Base-by-base conservation (phyloP, 306 rosid species). In the Begonia peltatifolia region DNA sequence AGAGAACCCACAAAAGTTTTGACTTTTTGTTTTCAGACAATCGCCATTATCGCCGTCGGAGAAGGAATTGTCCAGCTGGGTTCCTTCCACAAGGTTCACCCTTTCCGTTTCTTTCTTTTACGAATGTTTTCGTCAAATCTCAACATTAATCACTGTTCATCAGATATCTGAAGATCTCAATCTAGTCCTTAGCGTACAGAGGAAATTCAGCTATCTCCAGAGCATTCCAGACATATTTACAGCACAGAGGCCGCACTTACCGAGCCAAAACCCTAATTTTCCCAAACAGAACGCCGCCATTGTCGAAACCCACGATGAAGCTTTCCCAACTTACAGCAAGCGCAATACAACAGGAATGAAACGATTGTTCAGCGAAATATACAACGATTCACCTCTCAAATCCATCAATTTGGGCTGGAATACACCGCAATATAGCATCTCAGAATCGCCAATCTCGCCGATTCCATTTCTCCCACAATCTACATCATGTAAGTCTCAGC, bases 11-110 rank as follows among this genome's bases (percentile, higher is more conserved):
- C 38, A 5, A 7, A 30, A 30, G 38, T 30, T 30, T 30, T 30
- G 38, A 30, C 38, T 30, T 30, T 30, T 30, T 30, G 38, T 30
- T 30, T 30, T 30, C 67, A 82, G 97, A 88, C 83, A 23, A 82
- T 88, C 61, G 85, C 77, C 14, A 54, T 74, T 47, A 75, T 88
- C 65, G 82, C 89, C n/a, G 95, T 88, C 14, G 79, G 83, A 76
- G 95, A 84, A 74, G 97, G 93, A 68, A 55, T 88, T 52, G 74
- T 84, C 66, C 97, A 88, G 58, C 74, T 88, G 42, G 97, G 93
- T 14, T 88, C 97, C 0, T 80, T 88, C 47, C 68, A 74, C 64
- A 82, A 84, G 88, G 94, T 81, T 59, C 43, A 16, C 38, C 38
- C 48, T 41, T 22, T 30, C 38, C 6, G 38, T 49, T 65, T 9